Base-by-base conservation (phyloP, 108 stramenopile species). In the Nitzschia putrida region DNA sequence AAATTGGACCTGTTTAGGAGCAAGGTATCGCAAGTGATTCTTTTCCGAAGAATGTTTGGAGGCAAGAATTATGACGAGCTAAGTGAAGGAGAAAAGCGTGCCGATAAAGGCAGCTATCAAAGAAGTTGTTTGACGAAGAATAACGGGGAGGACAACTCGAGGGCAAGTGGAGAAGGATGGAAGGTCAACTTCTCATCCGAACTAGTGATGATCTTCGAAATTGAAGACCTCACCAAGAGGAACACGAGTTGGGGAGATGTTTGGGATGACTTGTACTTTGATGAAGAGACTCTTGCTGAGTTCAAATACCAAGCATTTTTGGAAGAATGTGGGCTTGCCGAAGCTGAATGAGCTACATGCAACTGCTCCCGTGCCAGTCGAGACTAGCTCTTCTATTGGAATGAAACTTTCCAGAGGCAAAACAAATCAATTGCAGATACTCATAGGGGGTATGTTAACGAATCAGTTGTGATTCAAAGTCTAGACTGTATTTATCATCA, bases 281-380 rank as follows among this genome's bases (percentile, higher is more conserved):
- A 64, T 24, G 63, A 44, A 24, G 44, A 44, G 8, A 37, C 34
- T 47, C 25, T 64, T 42, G 63, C 63, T 2, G 63, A 64, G 25
- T 64, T 64, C 63, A 64, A 64, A 21, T 64, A 64, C 25, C 22
- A 64, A 47, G 63, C 63, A 10, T 64, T 64, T 24, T 18, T 64
- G 63, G 63, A 64, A 55, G 23, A 55, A 8, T 55, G 54, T 55
- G 21, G 12, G 12, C 13, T 55, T 21, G 54, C 21, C 21, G 54
- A 55, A 55, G 29, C 29, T 34, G 29, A 34, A 34, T 34, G 29
- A 34, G 4, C 29, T 34, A 34, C 29, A 34, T 34, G 29, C 29
- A 3, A 34, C 29, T 4, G 29, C 4, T 3, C 4, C 29, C 29
- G 29, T 34, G 29, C 29, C 1, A 34, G 29, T 34, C 29, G 29